Conservation (phyloP, 192 early-diverging fungal genomes). For the Coemansia sp. region DNA sequence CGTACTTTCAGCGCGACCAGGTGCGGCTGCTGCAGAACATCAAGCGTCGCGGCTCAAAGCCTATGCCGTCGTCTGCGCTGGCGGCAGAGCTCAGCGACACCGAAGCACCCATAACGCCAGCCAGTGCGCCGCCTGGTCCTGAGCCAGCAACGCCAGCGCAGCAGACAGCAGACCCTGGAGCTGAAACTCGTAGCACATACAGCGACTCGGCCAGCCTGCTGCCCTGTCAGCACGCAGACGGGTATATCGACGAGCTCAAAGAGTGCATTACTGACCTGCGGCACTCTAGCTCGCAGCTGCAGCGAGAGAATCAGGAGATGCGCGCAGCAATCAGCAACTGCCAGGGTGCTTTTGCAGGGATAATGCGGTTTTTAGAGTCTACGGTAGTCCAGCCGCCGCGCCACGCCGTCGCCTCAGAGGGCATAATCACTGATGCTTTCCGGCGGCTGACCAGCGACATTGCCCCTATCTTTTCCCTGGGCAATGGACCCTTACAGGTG, state of each 20-base stretch:
- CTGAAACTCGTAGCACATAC: neutral
- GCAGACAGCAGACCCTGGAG: neutral
- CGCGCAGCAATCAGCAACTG: conserved; percentile 22
- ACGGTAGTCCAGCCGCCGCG: conserved; percentile 32
- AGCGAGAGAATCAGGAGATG: conserved; percentile 43
- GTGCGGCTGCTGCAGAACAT: conserved; percentile 40
- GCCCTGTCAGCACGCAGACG: conserved; percentile 1
- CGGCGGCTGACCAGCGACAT: conserved; percentile 27
- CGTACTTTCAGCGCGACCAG: conserved; percentile 39
- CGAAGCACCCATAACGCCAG: neutral
- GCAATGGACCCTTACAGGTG: neutral
- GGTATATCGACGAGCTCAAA: conserved; percentile 20
- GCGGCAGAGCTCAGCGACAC: neutral
- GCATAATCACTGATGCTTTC: conserved; percentile 24
- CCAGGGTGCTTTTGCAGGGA: conserved; percentile 40
- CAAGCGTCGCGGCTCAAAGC: conserved; percentile 44
- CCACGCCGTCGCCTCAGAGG: conserved; percentile 4
- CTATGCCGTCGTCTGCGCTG: neutral
- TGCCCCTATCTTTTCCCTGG: conserved; percentile 14
- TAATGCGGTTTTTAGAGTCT: conserved; percentile 40
- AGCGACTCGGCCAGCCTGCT: neutral
- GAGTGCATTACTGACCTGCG: conserved; percentile 26
- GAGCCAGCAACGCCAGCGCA: conserved; percentile 4
- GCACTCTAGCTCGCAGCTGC: conserved; percentile 32
- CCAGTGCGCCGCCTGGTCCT: neutral